A percentile compares a stretch with the other conserved stretches of the same genome.
phyloP scores from a whole-genome alignment of 2,329 filamentous ascomycete genomes.

The Stromatinia cepivora region DNA sequence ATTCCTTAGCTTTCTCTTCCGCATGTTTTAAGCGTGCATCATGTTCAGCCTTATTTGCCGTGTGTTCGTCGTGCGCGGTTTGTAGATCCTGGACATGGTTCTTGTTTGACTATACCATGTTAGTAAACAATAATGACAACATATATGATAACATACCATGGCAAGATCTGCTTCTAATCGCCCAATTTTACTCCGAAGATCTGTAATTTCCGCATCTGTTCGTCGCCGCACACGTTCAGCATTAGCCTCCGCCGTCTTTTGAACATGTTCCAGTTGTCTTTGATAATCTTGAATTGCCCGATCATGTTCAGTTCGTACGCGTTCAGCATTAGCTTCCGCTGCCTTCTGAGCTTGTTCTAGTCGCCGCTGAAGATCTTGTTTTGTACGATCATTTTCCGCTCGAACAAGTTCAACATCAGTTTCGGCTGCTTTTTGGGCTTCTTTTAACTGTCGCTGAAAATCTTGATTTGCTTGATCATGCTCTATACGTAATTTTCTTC shows the following conservation, averaged over 20 bases:
- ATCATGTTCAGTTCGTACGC: conserved; percentile 45
- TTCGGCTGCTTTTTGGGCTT: conserved; percentile 50
- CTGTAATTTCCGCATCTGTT: conserved; percentile 62
- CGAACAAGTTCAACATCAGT: conserved; percentile 50
- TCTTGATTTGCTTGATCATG: conserved; percentile 36
- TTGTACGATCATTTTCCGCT: conserved; percentile 42
- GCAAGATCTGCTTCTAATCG: conserved; percentile 62
- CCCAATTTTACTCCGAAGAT: conserved; percentile 60
- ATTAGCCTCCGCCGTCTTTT: conserved; percentile 52
- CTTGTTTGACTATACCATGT: conserved; percentile 54
- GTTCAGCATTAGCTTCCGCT: conserved; percentile 51
- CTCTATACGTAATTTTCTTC: conserved; percentile 41
- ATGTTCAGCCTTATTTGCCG: conserved; percentile 43
- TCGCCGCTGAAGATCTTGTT: conserved; percentile 45
- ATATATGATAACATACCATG: conserved; percentile 48
- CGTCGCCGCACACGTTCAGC: conserved; percentile 50
- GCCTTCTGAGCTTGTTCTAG: conserved; percentile 50
- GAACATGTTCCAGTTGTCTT: conserved; percentile 50
- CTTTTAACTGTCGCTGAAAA: conserved; percentile 48
- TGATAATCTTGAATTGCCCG: conserved; percentile 39
- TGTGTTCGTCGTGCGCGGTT: conserved; percentile 53
- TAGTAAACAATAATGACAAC: conserved; percentile 24
- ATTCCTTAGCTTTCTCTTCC: conserved; percentile 50
- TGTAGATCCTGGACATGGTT: conserved; percentile 61
- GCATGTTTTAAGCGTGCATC: conserved; percentile 33